These are phyloP conservation scores for Phialocephala sp. DNA, from an alignment of 2,329 filamentous ascomycete genomes.

Conservation along the genomic window DNA sequence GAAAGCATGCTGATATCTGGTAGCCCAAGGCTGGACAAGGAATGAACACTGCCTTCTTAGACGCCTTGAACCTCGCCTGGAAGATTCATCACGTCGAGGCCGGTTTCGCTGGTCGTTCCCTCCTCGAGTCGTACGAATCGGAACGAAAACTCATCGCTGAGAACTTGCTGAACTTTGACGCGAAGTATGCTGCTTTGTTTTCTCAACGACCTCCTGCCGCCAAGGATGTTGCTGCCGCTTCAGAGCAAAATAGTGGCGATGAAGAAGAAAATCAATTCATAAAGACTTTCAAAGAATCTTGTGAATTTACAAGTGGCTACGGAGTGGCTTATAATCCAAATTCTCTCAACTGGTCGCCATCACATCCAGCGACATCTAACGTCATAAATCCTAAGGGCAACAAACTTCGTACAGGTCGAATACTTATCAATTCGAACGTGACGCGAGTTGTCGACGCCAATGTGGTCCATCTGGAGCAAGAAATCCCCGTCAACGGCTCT, in stretches of 20 bases:
- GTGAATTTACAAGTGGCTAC: slow-evolving; percentile 92
- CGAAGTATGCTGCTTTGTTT: slow-evolving; percentile 88
- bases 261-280: slow-evolving; percentile 76
- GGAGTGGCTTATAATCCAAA: slow-evolving; percentile 87
- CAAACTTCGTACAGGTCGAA: slow-evolving; percentile 73
- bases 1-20: slow-evolving; percentile 57
- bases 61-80: slow-evolving; percentile 91
- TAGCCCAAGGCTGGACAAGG: slow-evolving; percentile 79
- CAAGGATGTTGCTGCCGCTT: slow-evolving; percentile 73
- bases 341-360: slow-evolving; percentile 79
- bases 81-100: slow-evolving; percentile 91
- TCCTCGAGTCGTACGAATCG: slow-evolving; percentile 84
- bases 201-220: slow-evolving; percentile 77
- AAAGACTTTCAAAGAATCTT: slow-evolving; percentile 87
- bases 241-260: slow-evolving; percentile 43
- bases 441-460: slow-evolving; percentile 89
- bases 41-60: slow-evolving; percentile 81
- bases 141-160: slow-evolving; percentile 88
- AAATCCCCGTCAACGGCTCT: slow-evolving; percentile 85
- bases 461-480: slow-evolving; percentile 87
- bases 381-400: slow-evolving; percentile 70
- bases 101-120: slow-evolving; percentile 75
- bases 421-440: slow-evolving; percentile 79
- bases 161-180: slow-evolving; percentile 83
- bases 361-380: slow-evolving; percentile 72